Evolutionary conservation across 148 eudicot genomes (phyloP), one percentile per base, ranked within the genome.

Genomic region (Persicaria maculosa): DNA sequence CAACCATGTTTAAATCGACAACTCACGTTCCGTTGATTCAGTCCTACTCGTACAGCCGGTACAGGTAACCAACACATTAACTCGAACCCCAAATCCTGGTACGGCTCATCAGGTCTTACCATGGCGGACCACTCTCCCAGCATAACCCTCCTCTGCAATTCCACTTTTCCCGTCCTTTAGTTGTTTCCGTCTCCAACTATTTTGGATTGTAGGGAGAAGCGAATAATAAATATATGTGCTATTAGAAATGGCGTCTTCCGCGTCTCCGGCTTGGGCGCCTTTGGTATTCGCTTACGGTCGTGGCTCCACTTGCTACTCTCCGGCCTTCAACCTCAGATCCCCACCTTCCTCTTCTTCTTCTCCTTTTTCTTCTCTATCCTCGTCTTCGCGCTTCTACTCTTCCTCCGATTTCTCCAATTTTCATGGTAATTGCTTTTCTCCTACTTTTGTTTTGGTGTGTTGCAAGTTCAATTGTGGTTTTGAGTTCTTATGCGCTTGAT

Each of bases 331-430:
- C 7, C 59, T 16, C 59, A 54, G 20, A 54, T 6, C n/a, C 59
- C 17, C 4, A 6, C 8, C 59, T 54, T 54, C 59, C 7, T 54
- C 52, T 48, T 12, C 52, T 48, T 12, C 12, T 48, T 48, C 20
- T 54, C n/a, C 22, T 54, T 16, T 54, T 54, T 54, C 59, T 54
- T 54, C 20, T 54, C 59, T 54, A 54, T 19, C 59, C 16, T 17
- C 59, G 59, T 54, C 59, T 5, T 54, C 59, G 59, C 59, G 59
- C 59, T 54, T 16, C 59, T n/a, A 54, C n/a, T 54, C 59, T 54
- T 54, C 59, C 19, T 16, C 17, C 59, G 59, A 54, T 5, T 54
- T 20, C 59, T 16, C 5, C 59, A 54, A 54, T 54, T 54, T 20
- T n/a, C 22, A 16, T 54, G 59, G 59, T 54, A 54, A n/a, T 54